These are phyloP conservation scores for Arthroderma sp. DNA, from an alignment of 2,329 filamentous ascomycete species.

Conservation along the genomic window DNA sequence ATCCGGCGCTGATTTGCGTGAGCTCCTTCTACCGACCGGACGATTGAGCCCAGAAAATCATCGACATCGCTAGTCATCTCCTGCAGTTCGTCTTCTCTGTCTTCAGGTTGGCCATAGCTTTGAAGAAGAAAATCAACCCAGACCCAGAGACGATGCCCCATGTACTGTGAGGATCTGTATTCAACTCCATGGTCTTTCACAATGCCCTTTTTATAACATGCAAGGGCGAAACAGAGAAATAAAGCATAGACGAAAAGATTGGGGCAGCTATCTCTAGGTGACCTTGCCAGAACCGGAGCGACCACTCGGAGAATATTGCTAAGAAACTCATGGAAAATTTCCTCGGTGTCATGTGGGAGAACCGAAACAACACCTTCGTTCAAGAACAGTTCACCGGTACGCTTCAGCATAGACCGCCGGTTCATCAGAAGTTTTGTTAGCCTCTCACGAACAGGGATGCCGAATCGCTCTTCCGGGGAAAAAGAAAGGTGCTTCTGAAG, in stretches of 20 bases:
- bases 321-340: constrained; percentile 15
- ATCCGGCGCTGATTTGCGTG: constrained; percentile 5
- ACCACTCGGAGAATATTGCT: constrained; percentile 14
- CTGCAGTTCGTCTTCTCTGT: not conserved
- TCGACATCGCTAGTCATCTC: not conserved
- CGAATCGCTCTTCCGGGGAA: constrained; percentile 19
- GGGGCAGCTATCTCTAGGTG: constrained; percentile 3
- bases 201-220: constrained; percentile 12
- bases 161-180: not conserved
- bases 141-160: not conserved
- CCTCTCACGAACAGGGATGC: constrained; percentile 10
- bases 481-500: constrained; percentile 20
- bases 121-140: not conserved
- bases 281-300: constrained; percentile 11
- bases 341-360: constrained; percentile 18
- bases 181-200: not conserved
- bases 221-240: constrained; percentile 23
- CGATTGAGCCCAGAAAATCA: not conserved
- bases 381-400: constrained; percentile 25
- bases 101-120: not conserved
- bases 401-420: constrained; percentile 20
- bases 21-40: constrained; percentile 11
- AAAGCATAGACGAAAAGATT: constrained; percentile 19
- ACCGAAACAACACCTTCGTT: constrained; percentile 19
- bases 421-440: constrained; percentile 20